These are phyloP conservation scores for Lentinula sp. DNA, from an alignment of 768 basidiomycete genomes.

Conservation along the genomic window DNA sequence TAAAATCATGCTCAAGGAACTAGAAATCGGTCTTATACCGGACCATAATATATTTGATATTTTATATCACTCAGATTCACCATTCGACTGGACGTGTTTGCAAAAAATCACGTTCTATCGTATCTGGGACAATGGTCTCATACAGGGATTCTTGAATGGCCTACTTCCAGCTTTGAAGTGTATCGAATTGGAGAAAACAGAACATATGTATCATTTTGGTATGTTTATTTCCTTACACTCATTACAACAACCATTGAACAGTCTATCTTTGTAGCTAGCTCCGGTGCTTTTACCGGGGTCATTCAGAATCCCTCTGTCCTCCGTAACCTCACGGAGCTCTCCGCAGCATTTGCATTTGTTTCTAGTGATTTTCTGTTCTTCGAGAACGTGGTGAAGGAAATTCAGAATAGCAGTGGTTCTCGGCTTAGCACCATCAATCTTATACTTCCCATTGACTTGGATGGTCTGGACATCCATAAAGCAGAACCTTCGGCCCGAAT, in stretches of 20 bases:
- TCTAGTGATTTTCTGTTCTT: background rate
- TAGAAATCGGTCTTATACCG: background rate
- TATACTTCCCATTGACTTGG: background rate
- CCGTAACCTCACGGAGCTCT: background rate
- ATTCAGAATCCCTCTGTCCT: background rate
- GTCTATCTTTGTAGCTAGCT: background rate
- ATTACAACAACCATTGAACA: too few relatives aligned
- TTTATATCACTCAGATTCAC: background rate
- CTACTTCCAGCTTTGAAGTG: background rate
- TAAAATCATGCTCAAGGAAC: background rate
- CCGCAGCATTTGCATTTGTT: background rate
- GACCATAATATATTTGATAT: background rate
- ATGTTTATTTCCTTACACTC: background rate
- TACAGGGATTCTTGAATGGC: conserved; percentile 4
- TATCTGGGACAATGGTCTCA: background rate
- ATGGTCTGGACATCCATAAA: background rate
- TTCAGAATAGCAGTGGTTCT: background rate
- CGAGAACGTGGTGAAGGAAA: background rate
- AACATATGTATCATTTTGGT: conserved; percentile 1
- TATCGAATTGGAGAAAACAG: background rate
- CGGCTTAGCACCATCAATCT: background rate
- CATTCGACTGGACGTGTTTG: background rate
- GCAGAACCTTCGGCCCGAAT: background rate
- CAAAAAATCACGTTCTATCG: background rate
- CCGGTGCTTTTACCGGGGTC: background rate